Conservation (phyloP, 331 rosid species). For the Erythrophleum ivorense region DNA sequence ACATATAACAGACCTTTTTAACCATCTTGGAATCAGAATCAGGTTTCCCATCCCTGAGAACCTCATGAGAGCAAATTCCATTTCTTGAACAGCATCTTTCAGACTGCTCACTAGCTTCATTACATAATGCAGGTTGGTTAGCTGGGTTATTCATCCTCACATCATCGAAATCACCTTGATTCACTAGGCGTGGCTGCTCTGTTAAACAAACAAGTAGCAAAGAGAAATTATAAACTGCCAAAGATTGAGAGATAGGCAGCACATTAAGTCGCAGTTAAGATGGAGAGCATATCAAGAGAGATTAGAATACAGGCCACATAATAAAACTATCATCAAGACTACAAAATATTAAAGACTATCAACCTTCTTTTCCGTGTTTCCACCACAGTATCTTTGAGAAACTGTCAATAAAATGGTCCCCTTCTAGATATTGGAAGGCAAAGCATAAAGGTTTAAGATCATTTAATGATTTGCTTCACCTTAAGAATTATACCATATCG, state of each 20-base stretch:
- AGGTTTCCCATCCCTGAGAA: constrained; percentile 72
- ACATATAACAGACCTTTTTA: constrained; percentile 62
- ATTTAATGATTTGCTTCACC: neutral
- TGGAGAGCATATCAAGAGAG: constrained; percentile 26
- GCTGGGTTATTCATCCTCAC: constrained; percentile 40
- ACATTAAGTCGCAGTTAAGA: constrained; percentile 16
- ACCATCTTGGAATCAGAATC: constrained; percentile 58
- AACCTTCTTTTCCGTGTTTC: constrained; percentile 1
- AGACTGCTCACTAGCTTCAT: constrained; percentile 31
- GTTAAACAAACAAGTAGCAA: constrained; percentile 40
- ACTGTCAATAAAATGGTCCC: neutral
- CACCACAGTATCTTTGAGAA: neutral
- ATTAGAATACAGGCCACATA: constrained; percentile 12
- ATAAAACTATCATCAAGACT: neutral
- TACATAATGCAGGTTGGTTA: constrained; percentile 41
- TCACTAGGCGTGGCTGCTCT: constrained; percentile 59
- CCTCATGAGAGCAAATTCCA: constrained; percentile 94
- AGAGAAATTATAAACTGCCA: constrained; percentile 18
- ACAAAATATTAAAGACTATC: neutral
- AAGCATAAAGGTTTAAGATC: neutral
- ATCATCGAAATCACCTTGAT: constrained; percentile 41
- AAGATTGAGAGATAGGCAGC: constrained; percentile 26
- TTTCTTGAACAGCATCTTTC: constrained; percentile 70
- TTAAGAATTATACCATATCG: neutral
- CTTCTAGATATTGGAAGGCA: constrained; percentile 7